phyloP scores from a whole-genome alignment of 208 protist species.

The Naegleria fowleri region DNA sequence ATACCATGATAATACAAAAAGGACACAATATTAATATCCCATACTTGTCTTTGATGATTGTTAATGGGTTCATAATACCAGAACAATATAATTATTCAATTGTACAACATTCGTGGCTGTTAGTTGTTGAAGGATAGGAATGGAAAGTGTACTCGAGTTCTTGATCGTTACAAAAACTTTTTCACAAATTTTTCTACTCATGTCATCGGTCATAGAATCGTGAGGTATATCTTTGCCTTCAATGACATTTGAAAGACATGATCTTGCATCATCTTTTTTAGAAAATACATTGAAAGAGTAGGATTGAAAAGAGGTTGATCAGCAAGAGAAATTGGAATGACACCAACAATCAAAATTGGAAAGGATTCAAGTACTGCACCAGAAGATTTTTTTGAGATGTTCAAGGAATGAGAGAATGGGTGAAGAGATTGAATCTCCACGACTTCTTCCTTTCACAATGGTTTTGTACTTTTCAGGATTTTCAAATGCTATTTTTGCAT shows the following conservation, averaged over 20 bases:
- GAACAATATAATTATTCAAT: neutral
- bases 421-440: neutral
- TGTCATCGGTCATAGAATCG: neutral
- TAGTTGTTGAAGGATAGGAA: neutral
- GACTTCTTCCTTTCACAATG: neutral
- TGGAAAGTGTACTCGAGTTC: too few species aligned
- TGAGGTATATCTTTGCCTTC: neutral
- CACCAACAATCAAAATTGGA: neutral
- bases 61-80: neutral
- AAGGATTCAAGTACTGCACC: neutral
- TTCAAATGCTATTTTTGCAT: neutral
- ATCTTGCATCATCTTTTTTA: neutral
- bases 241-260: neutral
- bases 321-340: neutral
- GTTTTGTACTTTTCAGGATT: neutral
- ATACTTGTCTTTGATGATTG: neutral
- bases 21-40: neutral
- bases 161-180: neutral
- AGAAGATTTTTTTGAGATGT: neutral
- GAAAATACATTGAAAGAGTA: neutral
- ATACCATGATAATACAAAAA: neutral
- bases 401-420: neutral
- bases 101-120: neutral
- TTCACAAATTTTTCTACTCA: neutral
- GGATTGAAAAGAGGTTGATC: neutral